Base-by-base conservation (phyloP, 306 rosid genomes). In the Sindora glabra region DNA sequence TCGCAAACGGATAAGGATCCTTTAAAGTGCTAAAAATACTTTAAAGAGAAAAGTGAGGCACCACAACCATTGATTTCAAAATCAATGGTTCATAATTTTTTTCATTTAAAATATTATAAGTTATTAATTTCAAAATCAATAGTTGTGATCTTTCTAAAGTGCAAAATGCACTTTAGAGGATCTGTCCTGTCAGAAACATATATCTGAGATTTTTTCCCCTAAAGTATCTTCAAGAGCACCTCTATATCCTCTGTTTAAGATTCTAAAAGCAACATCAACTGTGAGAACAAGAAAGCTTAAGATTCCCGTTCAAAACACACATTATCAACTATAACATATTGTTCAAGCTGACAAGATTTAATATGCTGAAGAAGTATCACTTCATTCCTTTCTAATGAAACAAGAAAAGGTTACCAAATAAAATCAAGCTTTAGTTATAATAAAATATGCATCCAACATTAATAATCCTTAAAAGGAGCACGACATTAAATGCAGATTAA, bases 191-290 rank as follows among this genome's bases (percentile, higher is more conserved):
- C 99, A 56, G 90, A 92, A 39, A 86, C 89, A 64, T 89, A 71
- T 73, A 92, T 74, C 71, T 59, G 75, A 80, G 97, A n/a, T 89
- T 73, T 80, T 81, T 64, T 81, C 85, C 33, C 65, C 80, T 53
- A 80, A 68, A 47, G 70, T 81, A 69, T 71, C 89, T 66, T 86
- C 77, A 48, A 50, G 72, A 65, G 62, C 77, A 68, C 70, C 62
- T 62, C 48, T 77, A 68, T 67, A 45, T 56, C 83, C 87, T 86
- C 89, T 89, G 42, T 89, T 94, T 52, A 86, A 59, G 76, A 94
- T 89, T 76, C 95, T 77, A 67, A 92, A 89, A 79, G 99, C 94
- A 74, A 92, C 94, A 77, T 94, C 99, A 63, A 96, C 97, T 94
- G 83, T 60, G 82, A 66, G n/a, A n/a, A n/a, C n/a, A n/a, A n/a